Evolutionary conservation across 129 eudicot genomes (phyloP).

Genomic region (Calendula officinalis): DNA sequence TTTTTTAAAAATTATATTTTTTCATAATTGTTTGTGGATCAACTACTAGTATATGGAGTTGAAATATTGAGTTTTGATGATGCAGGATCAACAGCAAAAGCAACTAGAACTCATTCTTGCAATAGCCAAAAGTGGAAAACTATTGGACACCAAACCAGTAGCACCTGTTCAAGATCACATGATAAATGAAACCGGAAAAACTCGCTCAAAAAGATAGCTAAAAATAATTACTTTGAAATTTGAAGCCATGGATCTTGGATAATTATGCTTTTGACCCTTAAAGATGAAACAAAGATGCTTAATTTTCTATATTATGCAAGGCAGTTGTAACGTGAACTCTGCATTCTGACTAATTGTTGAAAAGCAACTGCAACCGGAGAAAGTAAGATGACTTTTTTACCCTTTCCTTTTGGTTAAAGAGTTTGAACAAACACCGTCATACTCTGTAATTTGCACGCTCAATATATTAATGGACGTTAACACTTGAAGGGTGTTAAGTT

Average conservation of each 20-base stretch:
- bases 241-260: slow-evolving; percentile 21
- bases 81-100: slow-evolving; percentile 48
- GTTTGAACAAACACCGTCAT: neutral
- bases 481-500: neutral
- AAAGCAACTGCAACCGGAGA: neutral
- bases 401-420: slow-evolving; percentile 21
- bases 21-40: too few species aligned
- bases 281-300: slow-evolving; percentile 21
- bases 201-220: slow-evolving; percentile 13
- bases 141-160: slow-evolving; percentile 30
- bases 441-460: too few species aligned
- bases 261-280: slow-evolving; percentile 14
- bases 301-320: slow-evolving; percentile 24
- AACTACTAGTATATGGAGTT: too few species aligned
- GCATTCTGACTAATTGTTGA: slow-evolving; percentile 16
- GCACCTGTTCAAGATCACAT: slow-evolving; percentile 26
- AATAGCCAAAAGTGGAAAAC: slow-evolving; percentile 40
- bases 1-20: neutral
- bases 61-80: slow-evolving; percentile 8
- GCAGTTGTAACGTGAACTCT: slow-evolving; percentile 14
- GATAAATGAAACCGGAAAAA: slow-evolving; percentile 28
- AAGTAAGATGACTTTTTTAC: slow-evolving; percentile 22
- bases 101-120: slow-evolving; percentile 48
- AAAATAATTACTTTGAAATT: slow-evolving; percentile 17
- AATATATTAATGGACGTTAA: too few species aligned